Evolutionary conservation across 768 basidiomycete genomes (phyloP), one percentile per base, ranked within the genome.

Genomic region (Tricholoma sp.): DNA sequence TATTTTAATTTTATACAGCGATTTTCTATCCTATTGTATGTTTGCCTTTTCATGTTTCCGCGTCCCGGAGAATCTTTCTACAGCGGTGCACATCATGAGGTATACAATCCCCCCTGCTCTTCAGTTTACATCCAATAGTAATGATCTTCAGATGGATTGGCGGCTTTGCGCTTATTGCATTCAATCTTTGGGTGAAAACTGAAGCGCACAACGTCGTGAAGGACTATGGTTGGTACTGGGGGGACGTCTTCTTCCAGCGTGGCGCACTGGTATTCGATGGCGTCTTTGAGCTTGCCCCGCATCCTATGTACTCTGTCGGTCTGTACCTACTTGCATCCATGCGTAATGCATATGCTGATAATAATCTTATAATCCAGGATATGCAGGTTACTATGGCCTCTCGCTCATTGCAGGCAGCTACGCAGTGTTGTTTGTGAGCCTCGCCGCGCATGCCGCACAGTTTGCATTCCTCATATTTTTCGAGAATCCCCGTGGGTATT

Each of bases 211-310:
- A 93, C 53, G 93, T 98, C 50, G 94, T 98, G 58, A 98, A 97
- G 64, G 96, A 98, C 66, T 98, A 96, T 62, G 95, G 94, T 13
- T 98, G 94, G 94, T 98, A 94, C 69, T 94, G 93, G 93, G 94
- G 91, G 9, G 91, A 94, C 62, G 86, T 86, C 56, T 94, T 94
- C 74, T 93, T 94, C 76, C 90, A 92, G 69, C 86, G 91, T n/a
- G 91, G 91, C 42, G 86, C 89, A 42, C 79, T 98, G 12, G 88
- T 98, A 2, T 99, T 99, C 65, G 96, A 99, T 68, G 97, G 97
- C 13, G 96, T 99, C 15, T 99, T 98, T 62, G 96, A 98, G 67
- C 77, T 94, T 39, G 89, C 91, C 4, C 90, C 91, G 1, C 91
- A 93, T 66, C 90, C 96, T 0, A 98, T 98, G 96, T 98, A 98